Evolutionary conservation across 257 asterid species (phyloP), one percentile per base, ranked within the genome.

Genomic region (Plantago major): DNA sequence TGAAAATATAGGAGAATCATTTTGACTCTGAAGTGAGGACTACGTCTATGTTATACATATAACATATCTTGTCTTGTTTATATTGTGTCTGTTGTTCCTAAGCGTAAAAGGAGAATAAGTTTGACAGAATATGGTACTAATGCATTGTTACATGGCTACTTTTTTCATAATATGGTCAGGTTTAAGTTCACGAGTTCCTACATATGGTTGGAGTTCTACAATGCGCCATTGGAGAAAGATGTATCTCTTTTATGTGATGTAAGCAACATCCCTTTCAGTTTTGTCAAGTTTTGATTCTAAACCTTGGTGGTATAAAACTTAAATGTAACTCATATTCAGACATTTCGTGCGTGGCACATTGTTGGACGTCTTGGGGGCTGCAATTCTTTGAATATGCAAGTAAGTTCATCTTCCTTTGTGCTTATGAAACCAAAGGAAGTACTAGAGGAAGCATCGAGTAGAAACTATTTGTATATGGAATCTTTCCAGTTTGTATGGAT

Each of bases 311-410:
- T 67, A 58, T 47, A 65, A 15, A 43, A 63, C 58, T 65, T 70
- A 54, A n/a, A 55, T 71, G 51, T 59, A 67, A 58, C 46, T 58
- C 11, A 7, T 63, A 14, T 71, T 71, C 90, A 92, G 98, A 76
- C 96, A 52, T 80, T 86, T 60, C 85, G 95, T 62, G 72, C 99
- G 7, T 92, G 97, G 97, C 95, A 92, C 75, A 89, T 92, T 61
- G 75, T 92, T 74, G 99, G 99, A 71, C 89, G 99, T 22, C 91
- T 92, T 55, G 97, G 97, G 59, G 99, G 97, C 60, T 92, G 93
- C 81, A 92, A 89, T 75, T 87, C 99, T 11, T 71, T 92, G 95
- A 89, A 92, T 73, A 84, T 92, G 99, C 99, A 89, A 82, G 96
- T 86, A 81, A 70, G 73, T 43, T 47, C 9, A 12, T 44, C 19